Percentiles rank a stretch among this genome's conserved stretches.
Evolutionary conservation across 2,329 filamentous ascomycete species (phyloP).

Genomic region (Tolypocladium paradoxum): DNA sequence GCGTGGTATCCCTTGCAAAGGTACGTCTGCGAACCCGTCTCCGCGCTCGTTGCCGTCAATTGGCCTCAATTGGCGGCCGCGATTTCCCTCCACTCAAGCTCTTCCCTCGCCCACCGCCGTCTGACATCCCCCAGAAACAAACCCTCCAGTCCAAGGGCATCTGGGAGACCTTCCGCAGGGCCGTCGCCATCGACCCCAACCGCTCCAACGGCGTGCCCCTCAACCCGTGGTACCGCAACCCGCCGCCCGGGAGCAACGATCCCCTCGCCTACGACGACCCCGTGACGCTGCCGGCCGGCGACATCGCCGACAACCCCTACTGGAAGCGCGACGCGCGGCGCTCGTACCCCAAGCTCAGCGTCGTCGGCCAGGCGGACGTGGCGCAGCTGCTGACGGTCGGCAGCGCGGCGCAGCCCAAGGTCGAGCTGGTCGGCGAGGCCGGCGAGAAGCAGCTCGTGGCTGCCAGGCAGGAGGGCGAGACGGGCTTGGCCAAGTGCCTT

Average conservation of each 20-base stretch:
- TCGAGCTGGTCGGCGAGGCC: conserved; percentile 61
- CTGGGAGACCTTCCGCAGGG: conserved; percentile 72
- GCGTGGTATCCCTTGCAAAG: conserved; percentile 46
- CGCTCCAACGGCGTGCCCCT: conserved; percentile 87
- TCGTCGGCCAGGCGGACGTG: conserved; percentile 73
- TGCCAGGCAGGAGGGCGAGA: conserved; percentile 63
- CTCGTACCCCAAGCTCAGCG: conserved; percentile 68
- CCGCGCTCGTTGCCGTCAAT: background rate
- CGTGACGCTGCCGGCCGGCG: conserved; percentile 46
- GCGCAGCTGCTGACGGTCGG: conserved; percentile 79
- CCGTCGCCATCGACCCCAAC: conserved; percentile 71
- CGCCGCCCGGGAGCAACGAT: conserved; percentile 41
- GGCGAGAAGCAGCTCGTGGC: conserved; percentile 58
- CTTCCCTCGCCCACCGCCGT: background rate
- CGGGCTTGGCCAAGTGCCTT: conserved; percentile 63
- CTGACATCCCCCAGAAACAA: conserved; percentile 62
- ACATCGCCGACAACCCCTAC: conserved; percentile 33
- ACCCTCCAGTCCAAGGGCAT: conserved; percentile 81
- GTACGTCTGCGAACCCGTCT: conserved; percentile 24
- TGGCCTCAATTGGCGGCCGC: background rate
- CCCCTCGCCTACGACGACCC: conserved; percentile 27
- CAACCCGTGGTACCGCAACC: conserved; percentile 86
- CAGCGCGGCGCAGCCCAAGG: conserved; percentile 68
- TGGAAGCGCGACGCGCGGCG: conserved; percentile 90
- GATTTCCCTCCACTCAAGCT: conserved; percentile 6